Evolutionary conservation across 257 asterid species (phyloP).

Genomic region (Vinca minor): DNA sequence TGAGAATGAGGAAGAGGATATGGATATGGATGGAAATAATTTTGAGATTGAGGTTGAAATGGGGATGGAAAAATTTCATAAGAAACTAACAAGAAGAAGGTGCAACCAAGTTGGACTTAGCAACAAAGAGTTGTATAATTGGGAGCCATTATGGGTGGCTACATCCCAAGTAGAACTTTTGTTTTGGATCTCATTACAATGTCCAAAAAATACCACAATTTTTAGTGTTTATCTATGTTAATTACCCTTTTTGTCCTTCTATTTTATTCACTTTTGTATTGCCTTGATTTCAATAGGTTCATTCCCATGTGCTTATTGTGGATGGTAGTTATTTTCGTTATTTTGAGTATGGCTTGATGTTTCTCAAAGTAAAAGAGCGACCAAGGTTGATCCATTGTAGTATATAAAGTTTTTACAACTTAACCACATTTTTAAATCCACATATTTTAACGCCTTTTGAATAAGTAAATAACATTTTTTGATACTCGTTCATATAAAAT

Average conservation of each 20-base stretch:
- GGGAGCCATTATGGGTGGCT: conserved; percentile 54
- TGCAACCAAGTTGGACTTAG: conserved; percentile 54
- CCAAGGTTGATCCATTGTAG: no score
- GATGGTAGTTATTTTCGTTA: conserved; percentile 22
- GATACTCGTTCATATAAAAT: no score
- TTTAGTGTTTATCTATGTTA: background rate
- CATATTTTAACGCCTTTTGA: no score
- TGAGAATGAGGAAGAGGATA: conserved; percentile 25
- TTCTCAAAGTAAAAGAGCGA: no score
- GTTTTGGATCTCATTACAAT: conserved; percentile 4
- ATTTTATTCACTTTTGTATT: background rate
- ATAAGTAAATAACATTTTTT: no score
- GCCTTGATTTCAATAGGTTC: background rate
- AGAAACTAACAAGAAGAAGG: conserved; percentile 28
- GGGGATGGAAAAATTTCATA: conserved; percentile 38
- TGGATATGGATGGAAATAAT: conserved; percentile 25
- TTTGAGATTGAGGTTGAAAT: conserved; percentile 33
- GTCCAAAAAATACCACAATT: conserved; percentile 5
- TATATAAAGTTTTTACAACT: no score
- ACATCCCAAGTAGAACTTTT: conserved; percentile 32
- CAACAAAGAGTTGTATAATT: conserved; percentile 38
- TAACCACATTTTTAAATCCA: no score
- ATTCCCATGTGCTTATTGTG: background rate
- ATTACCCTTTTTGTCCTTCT: background rate
- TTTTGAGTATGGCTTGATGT: background rate